Conservation (phyloP, 441 rosid species). For the Populus hybrid region DNA sequence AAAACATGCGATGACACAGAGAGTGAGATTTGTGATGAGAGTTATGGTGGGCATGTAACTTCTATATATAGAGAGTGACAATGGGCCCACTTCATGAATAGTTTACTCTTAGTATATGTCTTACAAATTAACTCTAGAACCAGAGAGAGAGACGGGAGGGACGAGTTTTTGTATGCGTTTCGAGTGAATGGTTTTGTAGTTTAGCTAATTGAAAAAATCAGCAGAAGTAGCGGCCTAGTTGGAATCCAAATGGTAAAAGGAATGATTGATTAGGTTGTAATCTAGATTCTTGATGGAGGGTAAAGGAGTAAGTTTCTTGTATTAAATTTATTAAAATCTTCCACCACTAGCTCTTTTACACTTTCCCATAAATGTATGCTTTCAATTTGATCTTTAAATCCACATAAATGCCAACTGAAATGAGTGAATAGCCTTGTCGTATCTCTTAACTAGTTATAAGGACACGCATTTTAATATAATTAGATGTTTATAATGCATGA, state of each 20-base stretch:
- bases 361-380: not conserved
- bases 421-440: not conserved
- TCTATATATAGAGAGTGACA: not conserved
- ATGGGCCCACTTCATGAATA: not conserved
- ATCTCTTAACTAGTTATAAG: not conserved
- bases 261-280: too few species aligned
- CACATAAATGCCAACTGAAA: not conserved
- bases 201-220: too few species aligned
- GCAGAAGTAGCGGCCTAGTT: not conserved
- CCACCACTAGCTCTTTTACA: not conserved
- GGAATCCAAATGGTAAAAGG: not conserved
- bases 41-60: not conserved
- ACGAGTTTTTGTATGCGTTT: too few species aligned
- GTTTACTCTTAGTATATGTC: too few species aligned
- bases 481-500: too few species aligned
- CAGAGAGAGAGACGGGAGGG: not conserved
- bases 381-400: not conserved
- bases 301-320: not conserved
- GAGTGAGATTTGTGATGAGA: conserved; percentile 8
- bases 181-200: too few species aligned
- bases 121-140: not conserved
- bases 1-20: conserved; percentile 20
- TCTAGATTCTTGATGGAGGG: too few species aligned
- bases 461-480: not conserved
- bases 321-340: not conserved